Evolutionary conservation across 208 protist genomes (phyloP), one percentile per base, ranked within the genome.

Genomic region (Trypanosoma caninum): DNA sequence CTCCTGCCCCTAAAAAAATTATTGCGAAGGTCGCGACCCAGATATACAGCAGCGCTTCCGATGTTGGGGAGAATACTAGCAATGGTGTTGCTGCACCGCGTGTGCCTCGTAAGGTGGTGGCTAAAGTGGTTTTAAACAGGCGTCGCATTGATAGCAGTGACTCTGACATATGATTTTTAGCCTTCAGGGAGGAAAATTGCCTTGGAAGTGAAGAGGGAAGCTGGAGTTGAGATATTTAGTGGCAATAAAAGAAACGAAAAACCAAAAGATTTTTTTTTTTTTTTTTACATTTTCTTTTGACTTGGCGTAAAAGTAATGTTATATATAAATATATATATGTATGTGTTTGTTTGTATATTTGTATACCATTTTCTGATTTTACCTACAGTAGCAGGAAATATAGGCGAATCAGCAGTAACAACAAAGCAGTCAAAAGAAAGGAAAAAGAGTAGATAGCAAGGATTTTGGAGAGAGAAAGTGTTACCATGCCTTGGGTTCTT

Each of bases 401-500:
- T n/a, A n/a, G n/a, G n/a, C n/a, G n/a, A n/a, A n/a, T n/a, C n/a
- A n/a, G n/a, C n/a, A n/a, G n/a, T n/a, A n/a, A n/a, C n/a, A n/a
- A 35, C n/a, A 54, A 40, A 25, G 22, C 7, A 38, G 34, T 13
- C 34, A 38, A 38, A 13, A 7, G 13, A 38, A 38, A 13, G 20
- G 2, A 54, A 46, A 31, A 46, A 25, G 10, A 54, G 28, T 18
- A 30, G 23, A 56, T 44, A 31, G 46, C 20, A 54, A 55, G 40
- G 30, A 30, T 30, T 50, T 7, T 3, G 45, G 23, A 44, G 20
- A 59, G 11, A 33, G 28, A 5, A n/a, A 27, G 40, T 44, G 22
- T 76, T 79, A 13, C 16, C n/a, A 76, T 76, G 86, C 70, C 70
- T 35, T 89, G 84, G 84, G 60, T 72, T 40, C 69, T 89, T 22